These are phyloP conservation scores for Sonneratia alba DNA, from an alignment of 345 rosid genomes.

Conservation along the genomic window DNA sequence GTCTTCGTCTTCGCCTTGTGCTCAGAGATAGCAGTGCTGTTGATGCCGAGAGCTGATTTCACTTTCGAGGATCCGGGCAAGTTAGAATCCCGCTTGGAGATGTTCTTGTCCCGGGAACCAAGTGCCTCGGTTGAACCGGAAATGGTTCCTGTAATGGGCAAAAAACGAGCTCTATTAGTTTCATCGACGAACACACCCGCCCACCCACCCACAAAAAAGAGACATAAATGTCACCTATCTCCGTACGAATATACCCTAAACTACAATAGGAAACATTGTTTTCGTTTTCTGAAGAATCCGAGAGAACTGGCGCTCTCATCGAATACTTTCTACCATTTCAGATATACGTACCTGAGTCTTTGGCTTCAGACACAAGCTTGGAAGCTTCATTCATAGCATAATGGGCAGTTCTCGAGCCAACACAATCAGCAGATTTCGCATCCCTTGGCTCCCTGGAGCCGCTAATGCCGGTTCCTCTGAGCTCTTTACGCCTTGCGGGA, in stretches of 20 bases:
- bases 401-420: slow-evolving; percentile 94
- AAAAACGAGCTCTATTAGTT: not conserved
- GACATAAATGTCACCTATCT: too few relatives aligned
- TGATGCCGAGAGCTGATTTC: slow-evolving; percentile 36
- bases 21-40: slow-evolving; percentile 12
- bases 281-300: too few relatives aligned
- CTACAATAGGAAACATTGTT: too few relatives aligned
- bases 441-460: slow-evolving; percentile 75
- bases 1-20: slow-evolving; percentile 43
- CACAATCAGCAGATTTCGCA: slow-evolving; percentile 74
- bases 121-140: slow-evolving; percentile 42
- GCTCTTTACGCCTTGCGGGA: slow-evolving; percentile 55
- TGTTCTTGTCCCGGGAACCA: slow-evolving; percentile 23
- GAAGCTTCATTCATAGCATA: slow-evolving; percentile 64
- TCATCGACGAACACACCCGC: too few relatives aligned
- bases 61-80: slow-evolving; percentile 62
- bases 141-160: slow-evolving; percentile 48
- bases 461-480: slow-evolving; percentile 66
- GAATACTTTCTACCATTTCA: not conserved
- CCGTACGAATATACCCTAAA: too few relatives aligned
- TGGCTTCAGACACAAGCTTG: slow-evolving; percentile 60
- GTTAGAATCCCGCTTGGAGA: slow-evolving; percentile 43
- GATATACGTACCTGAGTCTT: slow-evolving; percentile 58
- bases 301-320: too few relatives aligned
- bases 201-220: too few relatives aligned